Conservation (phyloP, 2,329 filamentous ascomycete genomes). For the Sarocladium kiliense region DNA sequence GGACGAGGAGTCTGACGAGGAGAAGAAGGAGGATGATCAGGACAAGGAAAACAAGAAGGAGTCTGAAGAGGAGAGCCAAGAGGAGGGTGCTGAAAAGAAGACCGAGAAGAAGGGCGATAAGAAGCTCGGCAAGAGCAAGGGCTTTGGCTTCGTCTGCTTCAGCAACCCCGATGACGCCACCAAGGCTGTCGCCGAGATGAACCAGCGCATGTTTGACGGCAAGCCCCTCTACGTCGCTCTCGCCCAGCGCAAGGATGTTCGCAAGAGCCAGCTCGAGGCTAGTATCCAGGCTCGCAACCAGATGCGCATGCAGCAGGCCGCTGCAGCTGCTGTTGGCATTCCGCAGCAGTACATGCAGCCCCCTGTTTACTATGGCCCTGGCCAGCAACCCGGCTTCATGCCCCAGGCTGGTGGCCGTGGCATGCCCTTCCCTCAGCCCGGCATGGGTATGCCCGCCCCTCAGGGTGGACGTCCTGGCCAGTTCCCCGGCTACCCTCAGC, state of each 20-base stretch:
- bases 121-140: slow-evolving; percentile 96
- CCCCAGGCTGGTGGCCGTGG: slow-evolving; percentile 57
- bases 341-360: slow-evolving; percentile 83
- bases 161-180: slow-evolving; percentile 98
- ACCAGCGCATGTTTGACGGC: slow-evolving; percentile 96
- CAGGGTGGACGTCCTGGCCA: slow-evolving; percentile 81
- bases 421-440: slow-evolving; percentile 61
- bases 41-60: slow-evolving; percentile 45
- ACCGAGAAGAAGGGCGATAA: slow-evolving; percentile 54
- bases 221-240: slow-evolving; percentile 98
- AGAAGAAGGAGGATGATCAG: slow-evolving; percentile 34
- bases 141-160: slow-evolving; percentile 99
- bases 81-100: slow-evolving; percentile 50
- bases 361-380: slow-evolving; percentile 86
- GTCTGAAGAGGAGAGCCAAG: slow-evolving; percentile 36
- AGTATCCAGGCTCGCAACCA: slow-evolving; percentile 99
- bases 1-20: slow-evolving; percentile 47
- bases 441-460: slow-evolving; percentile 63
- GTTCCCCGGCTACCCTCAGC: slow-evolving; percentile 80
- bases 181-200: slow-evolving; percentile 99
- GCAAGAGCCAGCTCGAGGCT: slow-evolving; percentile 98
- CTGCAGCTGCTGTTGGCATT: slow-evolving; percentile 76
- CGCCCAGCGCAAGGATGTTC: slow-evolving; percentile 98
- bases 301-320: slow-evolving; percentile 95
- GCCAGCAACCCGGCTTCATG: slow-evolving; percentile 68